A percentile compares a stretch with the other conserved stretches of the same genome.
These are phyloP conservation scores for Pelargonium australe DNA, from an alignment of 441 rosid species.

Conservation along the genomic window DNA sequence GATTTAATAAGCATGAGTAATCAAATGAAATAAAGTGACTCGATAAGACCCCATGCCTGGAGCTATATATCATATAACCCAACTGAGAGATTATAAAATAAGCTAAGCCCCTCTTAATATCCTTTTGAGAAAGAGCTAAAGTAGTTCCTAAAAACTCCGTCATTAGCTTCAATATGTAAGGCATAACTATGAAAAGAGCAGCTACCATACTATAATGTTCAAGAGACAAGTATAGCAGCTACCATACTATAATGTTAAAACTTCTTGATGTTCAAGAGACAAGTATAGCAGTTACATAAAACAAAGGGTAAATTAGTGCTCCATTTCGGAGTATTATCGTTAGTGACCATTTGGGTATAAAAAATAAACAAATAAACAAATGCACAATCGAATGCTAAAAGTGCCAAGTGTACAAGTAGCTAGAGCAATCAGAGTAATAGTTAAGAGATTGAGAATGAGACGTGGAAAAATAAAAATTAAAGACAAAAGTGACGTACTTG, in stretches of 20 bases:
- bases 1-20: no score
- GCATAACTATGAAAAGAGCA: no score
- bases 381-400: slow-evolving; percentile 8
- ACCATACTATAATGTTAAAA: no score
- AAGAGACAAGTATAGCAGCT: not conserved
- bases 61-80: no score
- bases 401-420: slow-evolving; percentile 15
- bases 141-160: no score
- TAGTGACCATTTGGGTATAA: not conserved
- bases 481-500: slow-evolving; percentile 34
- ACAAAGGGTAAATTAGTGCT: not conserved
- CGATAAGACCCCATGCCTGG: no score
- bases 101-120: no score
- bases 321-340: not conserved
- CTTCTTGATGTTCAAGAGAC: not conserved
- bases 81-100: no score
- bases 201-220: not conserved
- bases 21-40: no score
- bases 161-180: no score
- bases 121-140: no score
- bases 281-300: not conserved
- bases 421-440: slow-evolving; percentile 1
- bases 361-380: not conserved
- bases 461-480: not conserved
- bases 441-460: slow-evolving; percentile 12